A percentile compares a stretch with the other conserved stretches of the same genome.
Conservation (phyloP, 2,329 filamentous ascomycete genomes). For the Thelonectria olida region DNA sequence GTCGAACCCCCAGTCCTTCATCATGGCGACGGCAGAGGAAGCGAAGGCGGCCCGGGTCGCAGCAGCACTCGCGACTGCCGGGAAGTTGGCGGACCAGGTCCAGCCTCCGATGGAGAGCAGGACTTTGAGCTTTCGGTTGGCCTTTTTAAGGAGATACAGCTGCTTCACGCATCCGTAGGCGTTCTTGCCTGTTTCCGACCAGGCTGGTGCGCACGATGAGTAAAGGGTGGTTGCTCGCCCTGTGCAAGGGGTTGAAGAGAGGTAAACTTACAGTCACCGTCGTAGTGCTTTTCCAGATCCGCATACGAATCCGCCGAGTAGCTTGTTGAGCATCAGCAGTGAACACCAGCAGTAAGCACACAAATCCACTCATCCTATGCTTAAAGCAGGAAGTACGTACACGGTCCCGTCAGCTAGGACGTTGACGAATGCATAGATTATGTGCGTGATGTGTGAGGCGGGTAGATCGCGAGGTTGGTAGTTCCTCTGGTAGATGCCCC, state of each 20-base stretch:
- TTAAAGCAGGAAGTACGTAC: slow-evolving; percentile 47
- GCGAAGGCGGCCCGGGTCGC: slow-evolving; percentile 72
- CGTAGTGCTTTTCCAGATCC: slow-evolving; percentile 32
- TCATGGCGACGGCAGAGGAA: slow-evolving; percentile 69
- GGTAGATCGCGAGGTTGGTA: slow-evolving; percentile 78
- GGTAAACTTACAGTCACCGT: slow-evolving; percentile 27
- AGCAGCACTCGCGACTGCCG: slow-evolving; percentile 69
- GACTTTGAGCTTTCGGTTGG: slow-evolving; percentile 78
- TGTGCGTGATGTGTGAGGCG: slow-evolving; percentile 73
- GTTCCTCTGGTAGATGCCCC: slow-evolving; percentile 78
- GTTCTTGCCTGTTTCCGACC: slow-evolving; percentile 70
- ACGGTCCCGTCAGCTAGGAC: slow-evolving; percentile 76
- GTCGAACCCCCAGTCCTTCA: slow-evolving; percentile 74
- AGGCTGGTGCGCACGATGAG: slow-evolving; percentile 18
- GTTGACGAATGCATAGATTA: slow-evolving; percentile 84
- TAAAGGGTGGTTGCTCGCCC: background rate
- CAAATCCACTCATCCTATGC: rapidly evolving
- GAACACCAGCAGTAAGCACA: background rate
- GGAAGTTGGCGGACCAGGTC: slow-evolving; percentile 81
- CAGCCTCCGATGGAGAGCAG: slow-evolving; percentile 84
- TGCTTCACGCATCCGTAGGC: slow-evolving; percentile 82
- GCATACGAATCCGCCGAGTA: slow-evolving; percentile 31
- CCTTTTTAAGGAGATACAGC: slow-evolving; percentile 77
- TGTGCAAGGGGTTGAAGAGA: background rate
- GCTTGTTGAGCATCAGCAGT: background rate